Conservation (phyloP, 208 protist genomes). For the Acanthamoeba healyi region DNA sequence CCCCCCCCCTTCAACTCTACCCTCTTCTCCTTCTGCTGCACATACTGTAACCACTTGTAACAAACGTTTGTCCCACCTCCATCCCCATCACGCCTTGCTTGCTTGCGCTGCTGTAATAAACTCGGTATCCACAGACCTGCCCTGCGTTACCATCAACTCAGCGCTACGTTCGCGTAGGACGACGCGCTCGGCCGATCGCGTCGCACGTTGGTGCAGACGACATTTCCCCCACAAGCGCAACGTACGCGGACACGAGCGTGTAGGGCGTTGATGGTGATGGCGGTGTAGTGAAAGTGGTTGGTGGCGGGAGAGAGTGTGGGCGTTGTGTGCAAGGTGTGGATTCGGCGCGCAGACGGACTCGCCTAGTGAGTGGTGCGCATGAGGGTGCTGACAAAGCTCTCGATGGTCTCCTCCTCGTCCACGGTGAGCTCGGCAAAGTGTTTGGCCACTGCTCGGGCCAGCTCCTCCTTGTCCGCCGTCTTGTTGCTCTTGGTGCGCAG, state of each 20-base stretch:
- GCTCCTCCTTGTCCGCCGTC: slow-evolving; percentile 40
- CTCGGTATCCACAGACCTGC: too few relatives aligned
- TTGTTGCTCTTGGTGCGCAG: slow-evolving; percentile 66
- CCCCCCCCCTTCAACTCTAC: too few relatives aligned
- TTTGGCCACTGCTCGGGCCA: slow-evolving; percentile 39
- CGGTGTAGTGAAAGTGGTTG: too few relatives aligned
- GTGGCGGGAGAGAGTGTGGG: too few relatives aligned
- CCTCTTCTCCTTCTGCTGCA: not conserved
- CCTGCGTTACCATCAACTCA: too few relatives aligned
- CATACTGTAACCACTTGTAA: not conserved
- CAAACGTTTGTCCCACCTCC: not conserved
- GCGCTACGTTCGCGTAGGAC: too few relatives aligned
- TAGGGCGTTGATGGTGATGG: too few relatives aligned
- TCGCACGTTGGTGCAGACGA: too few relatives aligned
- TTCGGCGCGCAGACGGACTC: not conserved
- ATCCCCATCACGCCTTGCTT: too few relatives aligned
- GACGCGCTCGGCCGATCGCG: too few relatives aligned
- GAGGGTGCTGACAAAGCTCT: slow-evolving; percentile 50
- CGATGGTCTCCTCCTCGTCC: slow-evolving; percentile 61
- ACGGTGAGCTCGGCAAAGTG: slow-evolving; percentile 52
- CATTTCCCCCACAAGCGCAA: too few relatives aligned
- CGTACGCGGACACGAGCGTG: not conserved
- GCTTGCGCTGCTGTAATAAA: too few relatives aligned
- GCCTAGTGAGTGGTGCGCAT: slow-evolving; percentile 40
- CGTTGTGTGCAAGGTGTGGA: not conserved